Percentiles rank a stretch among this genome's conserved stretches.
Evolutionary conservation across 768 basidiomycete species (phyloP).

Genomic region (Neoboletus brunneissimus): DNA sequence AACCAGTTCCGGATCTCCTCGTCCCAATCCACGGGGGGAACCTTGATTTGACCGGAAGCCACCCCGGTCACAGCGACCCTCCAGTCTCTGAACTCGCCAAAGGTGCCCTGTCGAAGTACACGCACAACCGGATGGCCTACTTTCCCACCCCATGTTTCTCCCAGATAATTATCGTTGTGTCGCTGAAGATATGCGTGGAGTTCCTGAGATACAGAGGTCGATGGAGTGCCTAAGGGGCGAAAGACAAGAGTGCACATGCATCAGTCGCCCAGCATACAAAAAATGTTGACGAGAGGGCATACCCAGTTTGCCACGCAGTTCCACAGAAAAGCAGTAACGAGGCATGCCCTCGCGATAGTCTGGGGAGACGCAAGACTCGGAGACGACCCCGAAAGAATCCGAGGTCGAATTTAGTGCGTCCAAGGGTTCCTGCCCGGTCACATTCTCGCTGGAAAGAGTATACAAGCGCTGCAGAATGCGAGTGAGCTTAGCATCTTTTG

Average conservation of each 20-base stretch:
- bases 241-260: background rate
- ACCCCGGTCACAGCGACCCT: slow-evolving; percentile 13
- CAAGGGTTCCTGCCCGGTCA: slow-evolving; percentile 21
- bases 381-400: slow-evolving; percentile 18
- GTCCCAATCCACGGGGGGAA: slow-evolving; percentile 16
- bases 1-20: slow-evolving; percentile 16
- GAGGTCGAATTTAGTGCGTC: slow-evolving; percentile 14
- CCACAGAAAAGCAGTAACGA: slow-evolving; percentile 23
- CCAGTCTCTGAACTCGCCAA: slow-evolving; percentile 22
- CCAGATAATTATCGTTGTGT: slow-evolving; percentile 18
- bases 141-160: slow-evolving; percentile 8
- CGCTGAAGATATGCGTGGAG: slow-evolving; percentile 7
- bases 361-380: slow-evolving; percentile 19
- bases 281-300: background rate
- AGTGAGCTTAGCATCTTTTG: background rate
- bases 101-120: slow-evolving; percentile 19
- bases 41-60: slow-evolving; percentile 21
- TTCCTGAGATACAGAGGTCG: background rate
- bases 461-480: slow-evolving; percentile 2
- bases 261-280: background rate
- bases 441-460: slow-evolving; percentile 24
- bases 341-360: slow-evolving; percentile 17
- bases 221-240: background rate
- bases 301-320: slow-evolving; percentile 11
- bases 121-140: slow-evolving; percentile 12